These are phyloP conservation scores for Verticillium alfalfae DNA, from an alignment of 2,329 filamentous ascomycete genomes.

Conservation along the genomic window DNA sequence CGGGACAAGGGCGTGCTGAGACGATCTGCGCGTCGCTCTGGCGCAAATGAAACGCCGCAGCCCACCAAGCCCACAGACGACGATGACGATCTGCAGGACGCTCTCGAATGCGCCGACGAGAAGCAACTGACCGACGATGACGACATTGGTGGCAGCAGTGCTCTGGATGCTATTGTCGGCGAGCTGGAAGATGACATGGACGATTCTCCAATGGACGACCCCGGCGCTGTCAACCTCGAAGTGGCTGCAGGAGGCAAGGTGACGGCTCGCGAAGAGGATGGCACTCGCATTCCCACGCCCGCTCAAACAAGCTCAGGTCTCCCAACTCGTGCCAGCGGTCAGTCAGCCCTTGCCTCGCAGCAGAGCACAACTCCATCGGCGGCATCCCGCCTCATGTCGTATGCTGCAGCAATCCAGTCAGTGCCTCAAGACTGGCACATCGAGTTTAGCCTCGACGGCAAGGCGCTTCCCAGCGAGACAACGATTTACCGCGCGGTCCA, in stretches of 20 bases:
- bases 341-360: constrained; percentile 31
- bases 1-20: constrained; percentile 55
- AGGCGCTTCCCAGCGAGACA: constrained; percentile 81
- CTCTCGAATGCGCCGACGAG: constrained; percentile 90
- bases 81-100: constrained; percentile 59
- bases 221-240: constrained; percentile 87
- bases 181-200: constrained; percentile 83
- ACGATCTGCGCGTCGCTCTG: constrained; percentile 58
- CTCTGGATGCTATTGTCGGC: constrained; percentile 83
- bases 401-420: constrained; percentile 76
- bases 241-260: constrained; percentile 81
- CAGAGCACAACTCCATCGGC: constrained; percentile 45
- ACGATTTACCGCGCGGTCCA: constrained; percentile 96
- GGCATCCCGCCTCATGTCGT: constrained; percentile 63
- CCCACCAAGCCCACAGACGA: constrained; percentile 48
- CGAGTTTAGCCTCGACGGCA: constrained; percentile 83
- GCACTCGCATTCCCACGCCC: constrained; percentile 79
- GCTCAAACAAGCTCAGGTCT: constrained; percentile 44
- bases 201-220: constrained; percentile 65
- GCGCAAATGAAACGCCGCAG: constrained; percentile 42
- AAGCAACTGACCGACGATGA: constrained; percentile 72
- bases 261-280: constrained; percentile 87
- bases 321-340: constrained; percentile 32
- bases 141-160: constrained; percentile 58
- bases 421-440: constrained; percentile 94